Evolutionary conservation across 805 yeast species (phyloP).

Genomic region (Pichia pseudocactophila): DNA sequence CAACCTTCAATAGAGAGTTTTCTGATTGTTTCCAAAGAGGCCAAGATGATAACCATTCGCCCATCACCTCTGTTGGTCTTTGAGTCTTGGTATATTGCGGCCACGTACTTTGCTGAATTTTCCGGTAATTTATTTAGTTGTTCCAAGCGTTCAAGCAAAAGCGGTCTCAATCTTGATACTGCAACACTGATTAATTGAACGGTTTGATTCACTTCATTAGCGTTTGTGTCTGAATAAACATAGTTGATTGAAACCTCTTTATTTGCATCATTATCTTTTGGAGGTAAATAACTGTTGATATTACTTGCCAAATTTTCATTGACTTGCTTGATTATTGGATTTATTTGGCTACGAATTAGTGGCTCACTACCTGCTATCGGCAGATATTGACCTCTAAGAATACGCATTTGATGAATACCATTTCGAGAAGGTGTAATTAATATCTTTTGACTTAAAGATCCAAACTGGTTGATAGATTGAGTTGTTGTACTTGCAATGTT

Average conservation of each 20-base stretch:
- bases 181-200: conserved; percentile 33
- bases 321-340: conserved; percentile 53
- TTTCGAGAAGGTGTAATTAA: conserved; percentile 41
- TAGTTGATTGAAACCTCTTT: conserved; percentile 34
- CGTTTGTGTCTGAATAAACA: conserved; percentile 9
- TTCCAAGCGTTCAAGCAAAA: conserved; percentile 20
- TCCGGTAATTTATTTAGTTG: conserved; percentile 29
- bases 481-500: not conserved
- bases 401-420: conserved; percentile 39
- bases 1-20: conserved; percentile 17
- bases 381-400: conserved; percentile 10
- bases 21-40: conserved; percentile 26
- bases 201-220: conserved; percentile 54
- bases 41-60: conserved; percentile 24
- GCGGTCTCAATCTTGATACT: conserved; percentile 31
- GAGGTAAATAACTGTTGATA: conserved; percentile 27
- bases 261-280: conserved; percentile 28
- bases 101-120: conserved; percentile 28
- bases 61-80: conserved; percentile 32
- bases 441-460: conserved; percentile 21
- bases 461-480: conserved; percentile 8
- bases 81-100: conserved; percentile 32
- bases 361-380: conserved; percentile 42
- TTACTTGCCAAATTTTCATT: conserved; percentile 43
- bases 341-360: conserved; percentile 49